These are phyloP conservation scores for Elaeis guineensis DNA, from an alignment of 176 grass and related monocot genomes.

Conservation along the genomic window DNA sequence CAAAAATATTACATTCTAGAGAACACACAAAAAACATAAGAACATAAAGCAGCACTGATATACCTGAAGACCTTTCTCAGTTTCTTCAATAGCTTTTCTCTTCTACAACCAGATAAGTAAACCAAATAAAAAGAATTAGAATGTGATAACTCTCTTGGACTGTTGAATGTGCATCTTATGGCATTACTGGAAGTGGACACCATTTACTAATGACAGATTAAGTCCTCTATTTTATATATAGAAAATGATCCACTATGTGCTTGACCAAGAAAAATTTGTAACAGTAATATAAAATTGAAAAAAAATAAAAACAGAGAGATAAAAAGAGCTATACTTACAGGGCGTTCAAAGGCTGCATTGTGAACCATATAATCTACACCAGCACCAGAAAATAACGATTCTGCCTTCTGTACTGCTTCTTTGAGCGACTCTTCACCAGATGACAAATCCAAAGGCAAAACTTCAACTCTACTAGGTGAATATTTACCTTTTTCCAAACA, in stretches of 20 bases:
- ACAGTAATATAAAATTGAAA: too few species aligned
- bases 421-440: conserved; percentile 58
- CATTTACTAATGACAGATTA: background rate
- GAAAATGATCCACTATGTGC: too few species aligned
- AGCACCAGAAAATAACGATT: conserved; percentile 74
- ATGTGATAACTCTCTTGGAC: background rate
- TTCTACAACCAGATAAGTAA: conserved; percentile 47
- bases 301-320: too few species aligned
- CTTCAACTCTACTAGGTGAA: conserved; percentile 56
- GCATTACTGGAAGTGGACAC: conserved; percentile 13
- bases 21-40: too few species aligned
- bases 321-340: conserved; percentile 27
- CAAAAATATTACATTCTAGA: background rate
- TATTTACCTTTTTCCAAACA: conserved; percentile 43
- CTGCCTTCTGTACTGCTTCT: conserved; percentile 55
- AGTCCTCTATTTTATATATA: too few species aligned
- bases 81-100: conserved; percentile 74
- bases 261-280: too few species aligned
- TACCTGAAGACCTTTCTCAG: conserved; percentile 69
- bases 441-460: conserved; percentile 94
- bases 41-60: background rate
- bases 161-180: background rate
- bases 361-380: conserved; percentile 91
- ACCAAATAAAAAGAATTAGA: background rate
- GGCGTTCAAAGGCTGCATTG: conserved; percentile 87